Evolutionary conservation across 139 green algal genomes (phyloP), one percentile per base, ranked within the genome.

Genomic region (Coccomyxa sp.): DNA sequence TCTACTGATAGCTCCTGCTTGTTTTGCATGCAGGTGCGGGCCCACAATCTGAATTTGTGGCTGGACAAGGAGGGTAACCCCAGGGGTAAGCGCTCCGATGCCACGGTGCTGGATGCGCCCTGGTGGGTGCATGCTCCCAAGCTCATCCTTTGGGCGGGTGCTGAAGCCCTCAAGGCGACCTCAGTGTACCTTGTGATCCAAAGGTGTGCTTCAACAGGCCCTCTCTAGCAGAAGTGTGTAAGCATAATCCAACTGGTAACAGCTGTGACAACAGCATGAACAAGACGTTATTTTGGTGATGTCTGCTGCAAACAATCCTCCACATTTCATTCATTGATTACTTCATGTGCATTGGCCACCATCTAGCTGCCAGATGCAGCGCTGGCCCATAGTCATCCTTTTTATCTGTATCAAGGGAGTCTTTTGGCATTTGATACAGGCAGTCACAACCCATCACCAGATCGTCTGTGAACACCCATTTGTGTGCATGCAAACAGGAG

Each of bases 11-110:
- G 63, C 18, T 28, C 10, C 63, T 71, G 63, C 18, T 21, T 71
- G 63, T 28, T 71, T 25, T 76, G 31, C 77, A 83, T 27, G 16
- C 27, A 79, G 27, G 79, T 87, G 21, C 32, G 82, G 58, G 67
- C 27, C 13, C 83, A 81, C 76, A 76, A 81, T 60, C 30, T 76
- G 14, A 76, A 60, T 0, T 58, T 84, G 45, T 81, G 79, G 10
- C 27, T 81, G 13, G 21, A 81, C 10, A 81, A 87, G 79, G 76
- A 27, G 7, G 25, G 28, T 27, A 14, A 1, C 0, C 23, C 10
- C 11, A 57, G 58, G 57, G 81, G 67, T 45, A 4, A 75, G 13
- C 59, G 79, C 79, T 51, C 59, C 15, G 45, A 82, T 75, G 79
- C 79, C 18, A 67, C 16, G 27, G n/a, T 84, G 11, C 18, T 51